A percentile compares a stretch with the other conserved stretches of the same genome.
phyloP scores from a whole-genome alignment of 2,329 filamentous ascomycete genomes.

The Trichoderma pleuroti region DNA sequence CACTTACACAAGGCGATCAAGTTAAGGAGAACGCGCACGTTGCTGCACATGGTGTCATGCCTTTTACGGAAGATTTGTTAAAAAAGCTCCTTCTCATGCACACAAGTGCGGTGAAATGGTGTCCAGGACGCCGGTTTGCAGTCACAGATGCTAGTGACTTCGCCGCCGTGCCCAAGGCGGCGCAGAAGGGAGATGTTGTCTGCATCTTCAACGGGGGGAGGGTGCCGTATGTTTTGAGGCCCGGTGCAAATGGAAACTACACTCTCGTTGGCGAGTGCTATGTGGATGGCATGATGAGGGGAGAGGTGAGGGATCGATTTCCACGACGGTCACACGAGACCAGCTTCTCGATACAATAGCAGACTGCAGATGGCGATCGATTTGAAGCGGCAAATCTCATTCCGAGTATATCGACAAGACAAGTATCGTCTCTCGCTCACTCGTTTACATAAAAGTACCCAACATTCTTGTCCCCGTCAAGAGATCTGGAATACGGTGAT shows the following conservation, averaged over 20 bases:
- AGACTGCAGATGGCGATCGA: too few species aligned
- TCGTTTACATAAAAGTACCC: background rate
- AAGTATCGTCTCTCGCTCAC: background rate
- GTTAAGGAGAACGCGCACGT: background rate
- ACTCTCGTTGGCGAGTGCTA: background rate
- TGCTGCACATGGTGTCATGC: fast-evolving
- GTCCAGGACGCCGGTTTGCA: background rate
- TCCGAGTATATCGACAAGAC: background rate
- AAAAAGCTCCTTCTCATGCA: background rate
- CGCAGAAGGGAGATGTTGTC: background rate
- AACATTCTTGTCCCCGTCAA: background rate
- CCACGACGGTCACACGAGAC: background rate
- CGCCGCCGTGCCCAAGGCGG: background rate
- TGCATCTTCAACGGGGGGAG: background rate
- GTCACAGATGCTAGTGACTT: background rate
- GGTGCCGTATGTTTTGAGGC: background rate
- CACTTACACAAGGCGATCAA: background rate
- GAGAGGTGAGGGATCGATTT: background rate
- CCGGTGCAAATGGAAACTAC: background rate
- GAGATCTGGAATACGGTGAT: background rate
- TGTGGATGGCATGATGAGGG: background rate
- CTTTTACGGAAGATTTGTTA: background rate
- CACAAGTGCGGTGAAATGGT: background rate
- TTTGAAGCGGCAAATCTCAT: too few species aligned
- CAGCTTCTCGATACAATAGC: background rate